Evolutionary conservation across 2,329 filamentous ascomycete species (phyloP), one percentile per base, ranked within the genome.

Genomic region (Microdochium trichocladiopsis): DNA sequence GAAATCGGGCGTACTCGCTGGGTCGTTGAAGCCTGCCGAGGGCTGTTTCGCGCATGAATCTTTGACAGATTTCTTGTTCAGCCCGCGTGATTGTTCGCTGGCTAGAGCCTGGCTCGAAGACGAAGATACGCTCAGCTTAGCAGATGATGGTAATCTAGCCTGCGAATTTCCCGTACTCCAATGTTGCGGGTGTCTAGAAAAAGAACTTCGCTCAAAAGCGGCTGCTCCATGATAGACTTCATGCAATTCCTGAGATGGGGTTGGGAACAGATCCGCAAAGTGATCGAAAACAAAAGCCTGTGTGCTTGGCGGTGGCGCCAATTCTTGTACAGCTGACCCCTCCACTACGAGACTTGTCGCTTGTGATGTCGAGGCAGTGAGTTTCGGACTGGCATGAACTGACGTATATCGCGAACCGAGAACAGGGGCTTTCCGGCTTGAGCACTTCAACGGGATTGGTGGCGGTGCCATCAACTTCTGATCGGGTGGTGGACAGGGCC

Each of bases 191-290:
- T n/a, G n/a, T n/a, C n/a, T n/a, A n/a, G n/a, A n/a, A n/a, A n/a
- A n/a, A n/a, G n/a, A n/a, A n/a, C n/a, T 14, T 31, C 8, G 8
- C 67, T 60, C 55, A 57, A 28, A 61, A 55, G 48, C 47, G 9
- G 14, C 48, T 8, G 55, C 58, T 41, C 76, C 70, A 28, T 75
- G 73, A 2, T 69, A 61, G 2, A 84, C 63, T 60, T 84, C 80
- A 18, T 73, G 69, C 6, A 72, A 69, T 60, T 81, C 76, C 58
- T 84, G 80, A 0, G 78, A 80, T 0, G 77, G 71, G n/a, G 73
- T 77, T 1, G 78, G 78, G 47, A 82, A 77, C 55, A 82, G 73
- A 51, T 80, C 77, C 37, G 80, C 77, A 8, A 77, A 59, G 53
- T 79, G 70, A 41, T 62, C 59, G 25, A 71, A 64, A 9, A 82